Evolutionary conservation across 495 filamentous ascomycete genomes (phyloP).

Genomic region (Xylaria palmicola): DNA sequence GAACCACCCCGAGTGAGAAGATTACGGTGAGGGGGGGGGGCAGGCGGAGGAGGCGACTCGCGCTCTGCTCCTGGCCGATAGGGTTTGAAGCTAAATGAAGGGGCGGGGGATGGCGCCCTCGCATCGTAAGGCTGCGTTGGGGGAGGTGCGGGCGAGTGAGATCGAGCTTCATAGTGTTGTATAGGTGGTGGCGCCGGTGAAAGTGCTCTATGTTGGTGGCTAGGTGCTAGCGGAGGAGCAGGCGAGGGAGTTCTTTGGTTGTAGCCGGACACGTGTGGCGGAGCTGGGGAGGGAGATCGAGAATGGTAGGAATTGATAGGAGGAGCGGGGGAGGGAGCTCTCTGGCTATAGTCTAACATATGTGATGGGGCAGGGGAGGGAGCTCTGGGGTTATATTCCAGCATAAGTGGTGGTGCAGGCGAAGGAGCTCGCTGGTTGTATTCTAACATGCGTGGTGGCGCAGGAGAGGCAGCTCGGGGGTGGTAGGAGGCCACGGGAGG

Average conservation of each 20-base stretch:
- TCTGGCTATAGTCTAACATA: constrained; percentile 18
- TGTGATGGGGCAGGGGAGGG: constrained; percentile 51
- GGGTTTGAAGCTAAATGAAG: constrained; percentile 41
- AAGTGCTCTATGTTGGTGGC: constrained; percentile 49
- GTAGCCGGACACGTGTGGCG: background rate
- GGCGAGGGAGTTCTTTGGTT: constrained; percentile 6
- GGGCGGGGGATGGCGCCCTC: constrained; percentile 39
- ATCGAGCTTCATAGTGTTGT: constrained; percentile 25
- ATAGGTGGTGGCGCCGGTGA: constrained; percentile 47
- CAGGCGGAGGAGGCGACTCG: constrained; percentile 51
- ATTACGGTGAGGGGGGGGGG: constrained; percentile 54
- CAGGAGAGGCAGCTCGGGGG: constrained; percentile 42
- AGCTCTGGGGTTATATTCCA: constrained; percentile 42
- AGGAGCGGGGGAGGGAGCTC: constrained; percentile 50
- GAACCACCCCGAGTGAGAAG: constrained; percentile 28
- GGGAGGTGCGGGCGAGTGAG: constrained; percentile 36
- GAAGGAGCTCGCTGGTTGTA: background rate
- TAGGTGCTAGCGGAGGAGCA: constrained; percentile 45
- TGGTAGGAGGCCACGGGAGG: constrained; percentile 33
- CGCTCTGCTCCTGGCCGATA: constrained; percentile 39
- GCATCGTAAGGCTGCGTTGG: constrained; percentile 28
- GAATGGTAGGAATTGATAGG: constrained; percentile 29
- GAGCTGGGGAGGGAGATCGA: constrained; percentile 15
- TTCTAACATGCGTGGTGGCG: constrained; percentile 8
- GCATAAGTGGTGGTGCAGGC: constrained; percentile 34